Evolutionary conservation across 2,329 filamentous ascomycete species (phyloP).

Genomic region (Chaetomium sp.): DNA sequence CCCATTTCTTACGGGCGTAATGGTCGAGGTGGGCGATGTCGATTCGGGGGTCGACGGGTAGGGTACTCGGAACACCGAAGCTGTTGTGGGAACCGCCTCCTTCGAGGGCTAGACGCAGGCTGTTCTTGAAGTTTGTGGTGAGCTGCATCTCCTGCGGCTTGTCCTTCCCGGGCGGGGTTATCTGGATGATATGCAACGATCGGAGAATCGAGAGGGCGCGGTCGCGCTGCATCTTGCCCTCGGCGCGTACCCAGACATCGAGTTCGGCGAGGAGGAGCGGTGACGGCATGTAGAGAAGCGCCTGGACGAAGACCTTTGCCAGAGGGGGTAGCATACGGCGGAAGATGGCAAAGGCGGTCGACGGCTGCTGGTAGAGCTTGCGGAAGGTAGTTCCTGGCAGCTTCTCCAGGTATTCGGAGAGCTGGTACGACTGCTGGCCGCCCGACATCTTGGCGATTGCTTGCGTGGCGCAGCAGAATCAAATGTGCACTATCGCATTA

Average conservation of each 20-base stretch:
- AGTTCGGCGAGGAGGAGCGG: constrained; percentile 80
- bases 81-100: constrained; percentile 83
- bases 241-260: constrained; percentile 80
- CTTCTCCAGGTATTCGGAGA: constrained; percentile 90
- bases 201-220: constrained; percentile 79
- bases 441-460: constrained; percentile 46
- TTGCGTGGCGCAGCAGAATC: constrained; percentile 12
- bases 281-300: constrained; percentile 84
- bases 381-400: constrained; percentile 87
- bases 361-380: constrained; percentile 93
- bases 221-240: constrained; percentile 70
- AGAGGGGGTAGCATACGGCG: constrained; percentile 94
- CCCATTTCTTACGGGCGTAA: constrained; percentile 89
- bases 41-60: constrained; percentile 63
- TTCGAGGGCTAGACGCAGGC: constrained; percentile 82
- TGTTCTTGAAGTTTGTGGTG: constrained; percentile 78
- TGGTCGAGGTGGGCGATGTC: constrained; percentile 75
- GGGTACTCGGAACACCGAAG: constrained; percentile 81
- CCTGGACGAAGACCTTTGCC: constrained; percentile 95
- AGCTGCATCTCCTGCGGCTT: constrained; percentile 73
- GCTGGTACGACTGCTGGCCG: constrained; percentile 56
- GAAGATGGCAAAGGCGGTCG: constrained; percentile 92
- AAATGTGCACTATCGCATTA: constrained; percentile 20
- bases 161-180: constrained; percentile 61
- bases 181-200: constrained; percentile 81